Evolutionary conservation across 768 basidiomycete genomes (phyloP).

Genomic region (Leccinum aurantiacum): DNA sequence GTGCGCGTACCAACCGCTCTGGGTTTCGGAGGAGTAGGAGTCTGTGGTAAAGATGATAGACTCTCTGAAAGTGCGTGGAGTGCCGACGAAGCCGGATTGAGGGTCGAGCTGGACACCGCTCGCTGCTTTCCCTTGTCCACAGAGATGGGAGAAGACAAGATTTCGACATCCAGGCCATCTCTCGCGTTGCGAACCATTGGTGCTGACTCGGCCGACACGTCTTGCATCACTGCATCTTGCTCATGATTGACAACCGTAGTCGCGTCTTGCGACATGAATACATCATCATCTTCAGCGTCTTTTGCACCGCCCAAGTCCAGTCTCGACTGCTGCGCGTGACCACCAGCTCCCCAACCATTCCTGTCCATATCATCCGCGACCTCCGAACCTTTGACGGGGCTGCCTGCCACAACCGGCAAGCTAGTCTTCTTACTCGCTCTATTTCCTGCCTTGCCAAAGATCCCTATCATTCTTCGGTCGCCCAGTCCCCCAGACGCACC

Average conservation of each 20-base stretch:
- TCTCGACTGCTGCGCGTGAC: background rate
- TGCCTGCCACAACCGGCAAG: constrained; percentile 45
- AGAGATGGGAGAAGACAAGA: constrained; percentile 16
- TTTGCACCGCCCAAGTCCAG: background rate
- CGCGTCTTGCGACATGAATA: constrained; percentile 5
- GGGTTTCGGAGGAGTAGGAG: constrained; percentile 13
- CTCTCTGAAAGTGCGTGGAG: too few relatives aligned
- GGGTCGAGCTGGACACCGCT: constrained; percentile 16
- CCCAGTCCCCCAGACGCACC: constrained; percentile 1
- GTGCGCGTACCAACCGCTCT: constrained; percentile 43
- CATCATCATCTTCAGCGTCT: constrained; percentile 3
- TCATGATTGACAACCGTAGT: too few relatives aligned
- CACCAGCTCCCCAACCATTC: background rate
- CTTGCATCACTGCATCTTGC: constrained; percentile 1
- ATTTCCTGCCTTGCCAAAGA: constrained; percentile 25
- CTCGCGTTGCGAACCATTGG: constrained; percentile 1
- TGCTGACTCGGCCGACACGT: constrained; percentile 1
- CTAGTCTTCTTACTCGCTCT: constrained; percentile 45
- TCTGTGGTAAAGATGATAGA: too few relatives aligned
- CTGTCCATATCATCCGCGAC: background rate
- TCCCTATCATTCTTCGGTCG: constrained; percentile 14
- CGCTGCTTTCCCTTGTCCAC: constrained; percentile 27
- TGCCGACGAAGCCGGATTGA: constrained; percentile 18
- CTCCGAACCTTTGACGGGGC: constrained; percentile 44
- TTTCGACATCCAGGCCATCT: constrained; percentile 13